Percentiles rank a stretch among this genome's conserved stretches.
These are phyloP conservation scores for Ogataea hybrid DNA, from an alignment of 1,139 yeast genomes.

Conservation along the genomic window DNA sequence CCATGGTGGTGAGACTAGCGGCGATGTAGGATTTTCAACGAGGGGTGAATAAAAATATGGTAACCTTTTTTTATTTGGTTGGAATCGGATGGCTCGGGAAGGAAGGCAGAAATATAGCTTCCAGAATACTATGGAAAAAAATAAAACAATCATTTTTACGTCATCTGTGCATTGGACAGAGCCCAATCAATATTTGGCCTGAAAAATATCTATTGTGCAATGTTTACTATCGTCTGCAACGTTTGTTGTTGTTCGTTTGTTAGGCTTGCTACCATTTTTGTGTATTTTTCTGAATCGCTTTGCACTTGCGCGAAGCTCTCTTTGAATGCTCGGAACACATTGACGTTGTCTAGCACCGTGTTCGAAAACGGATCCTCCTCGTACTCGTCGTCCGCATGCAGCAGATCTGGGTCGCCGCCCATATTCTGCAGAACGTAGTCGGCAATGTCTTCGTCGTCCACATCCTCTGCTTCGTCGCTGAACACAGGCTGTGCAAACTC, in stretches of 20 bases:
- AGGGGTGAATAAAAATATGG: too few relatives aligned
- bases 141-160: background rate
- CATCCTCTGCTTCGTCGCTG: conserved; percentile 28
- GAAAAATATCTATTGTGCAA: conserved; percentile 11
- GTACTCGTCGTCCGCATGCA: conserved; percentile 29
- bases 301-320: conserved; percentile 40
- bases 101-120: background rate
- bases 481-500: conserved; percentile 25
- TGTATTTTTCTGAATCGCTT: conserved; percentile 37
- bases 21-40: too few relatives aligned
- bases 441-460: conserved; percentile 41
- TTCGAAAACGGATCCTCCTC: conserved; percentile 63
- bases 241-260: conserved; percentile 35
- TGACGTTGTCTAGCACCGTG: conserved; percentile 72
- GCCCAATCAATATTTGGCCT: background rate
- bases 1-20: background rate
- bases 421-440: conserved; percentile 45
- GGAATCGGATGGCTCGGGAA: conserved; percentile 1
- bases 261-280: conserved; percentile 31
- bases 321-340: conserved; percentile 56
- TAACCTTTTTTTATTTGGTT: background rate
- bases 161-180: background rate
- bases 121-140: conserved; percentile 1
- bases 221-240: conserved; percentile 20
- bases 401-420: conserved; percentile 42